These are phyloP conservation scores for Aspergillus thermomutatus DNA, from an alignment of 2,329 filamentous ascomycete species.

Conservation along the genomic window DNA sequence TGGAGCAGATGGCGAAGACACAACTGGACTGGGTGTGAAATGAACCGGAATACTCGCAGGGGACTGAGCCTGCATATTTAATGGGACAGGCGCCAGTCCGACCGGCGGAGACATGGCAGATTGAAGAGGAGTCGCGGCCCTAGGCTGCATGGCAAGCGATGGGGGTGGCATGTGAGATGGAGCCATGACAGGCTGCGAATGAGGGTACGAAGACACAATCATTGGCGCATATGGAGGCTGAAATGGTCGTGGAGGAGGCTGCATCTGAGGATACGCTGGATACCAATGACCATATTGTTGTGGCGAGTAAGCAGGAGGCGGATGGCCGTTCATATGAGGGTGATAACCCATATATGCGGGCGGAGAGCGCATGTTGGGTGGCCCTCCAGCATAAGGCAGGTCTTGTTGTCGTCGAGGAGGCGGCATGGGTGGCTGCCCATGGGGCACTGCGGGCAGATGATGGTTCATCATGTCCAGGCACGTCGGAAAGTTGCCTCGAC, in stretches of 20 bases:
- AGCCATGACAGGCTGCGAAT: slow-evolving; percentile 38
- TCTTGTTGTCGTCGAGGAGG: slow-evolving; percentile 47
- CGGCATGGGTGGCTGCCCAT: slow-evolving; percentile 51
- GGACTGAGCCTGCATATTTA: slow-evolving; percentile 28
- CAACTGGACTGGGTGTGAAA: slow-evolving; percentile 28
- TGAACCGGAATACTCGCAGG: slow-evolving; percentile 22
- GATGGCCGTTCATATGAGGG: slow-evolving; percentile 57
- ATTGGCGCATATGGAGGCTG: slow-evolving; percentile 42
- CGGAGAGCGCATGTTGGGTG: slow-evolving; percentile 54
- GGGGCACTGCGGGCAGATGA: slow-evolving; percentile 43
- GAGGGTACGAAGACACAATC: slow-evolving; percentile 44
- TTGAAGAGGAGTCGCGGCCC: slow-evolving; percentile 36
- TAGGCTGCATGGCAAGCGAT: slow-evolving; percentile 34
- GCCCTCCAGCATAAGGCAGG: slow-evolving; percentile 40
- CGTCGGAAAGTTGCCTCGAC: slow-evolving; percentile 30
- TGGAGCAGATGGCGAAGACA: slow-evolving; percentile 30
- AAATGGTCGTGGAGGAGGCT: slow-evolving; percentile 38
- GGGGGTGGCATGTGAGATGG: slow-evolving; percentile 36
- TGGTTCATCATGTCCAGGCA: slow-evolving; percentile 44
- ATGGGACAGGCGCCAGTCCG: slow-evolving; percentile 23
- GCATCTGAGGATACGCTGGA: slow-evolving; percentile 40
- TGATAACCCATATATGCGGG: slow-evolving; percentile 57
- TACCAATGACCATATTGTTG: slow-evolving; percentile 49
- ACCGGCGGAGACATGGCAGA: slow-evolving; percentile 35
- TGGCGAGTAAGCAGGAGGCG: slow-evolving; percentile 42